phyloP scores from a whole-genome alignment of 768 basidiomycete species.

The Crepidotus variabilis region DNA sequence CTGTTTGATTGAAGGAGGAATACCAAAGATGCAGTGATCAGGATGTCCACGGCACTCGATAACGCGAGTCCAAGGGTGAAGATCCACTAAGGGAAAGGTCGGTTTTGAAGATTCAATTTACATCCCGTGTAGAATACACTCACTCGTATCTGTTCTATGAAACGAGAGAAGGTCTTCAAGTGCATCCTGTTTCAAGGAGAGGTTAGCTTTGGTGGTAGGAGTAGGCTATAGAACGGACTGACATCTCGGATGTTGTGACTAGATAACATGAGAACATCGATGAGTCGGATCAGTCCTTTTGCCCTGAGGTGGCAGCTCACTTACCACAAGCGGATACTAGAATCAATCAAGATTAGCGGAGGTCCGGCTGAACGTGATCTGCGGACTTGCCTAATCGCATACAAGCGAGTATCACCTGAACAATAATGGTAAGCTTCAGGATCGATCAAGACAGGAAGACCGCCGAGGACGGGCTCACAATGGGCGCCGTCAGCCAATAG shows the following conservation, averaged over 20 bases:
- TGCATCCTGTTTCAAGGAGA: slow-evolving; percentile 17
- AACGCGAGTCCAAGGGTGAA: slow-evolving; percentile 51
- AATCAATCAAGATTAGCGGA: neutral
- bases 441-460: neutral
- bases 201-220: neutral
- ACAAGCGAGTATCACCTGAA: slow-evolving; percentile 21
- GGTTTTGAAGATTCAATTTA: too few species aligned
- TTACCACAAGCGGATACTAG: slow-evolving; percentile 4
- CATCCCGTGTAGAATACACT: slow-evolving; percentile 9
- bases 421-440: neutral
- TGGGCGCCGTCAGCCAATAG: slow-evolving; percentile 26
- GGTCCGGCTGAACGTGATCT: neutral
- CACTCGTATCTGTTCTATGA: slow-evolving; percentile 18
- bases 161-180: slow-evolving; percentile 12
- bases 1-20: slow-evolving; percentile 36
- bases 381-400: slow-evolving; percentile 19
- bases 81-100: slow-evolving; percentile 36
- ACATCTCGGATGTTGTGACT: slow-evolving; percentile 22
- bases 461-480: slow-evolving; percentile 19
- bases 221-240: neutral
- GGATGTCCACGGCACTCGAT: slow-evolving; percentile 43
- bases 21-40: slow-evolving; percentile 45
- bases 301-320: neutral
- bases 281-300: neutral
- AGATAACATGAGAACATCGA: too few species aligned